Conservation (phyloP, 139 green algal species). For the Ulvella scutata region DNA sequence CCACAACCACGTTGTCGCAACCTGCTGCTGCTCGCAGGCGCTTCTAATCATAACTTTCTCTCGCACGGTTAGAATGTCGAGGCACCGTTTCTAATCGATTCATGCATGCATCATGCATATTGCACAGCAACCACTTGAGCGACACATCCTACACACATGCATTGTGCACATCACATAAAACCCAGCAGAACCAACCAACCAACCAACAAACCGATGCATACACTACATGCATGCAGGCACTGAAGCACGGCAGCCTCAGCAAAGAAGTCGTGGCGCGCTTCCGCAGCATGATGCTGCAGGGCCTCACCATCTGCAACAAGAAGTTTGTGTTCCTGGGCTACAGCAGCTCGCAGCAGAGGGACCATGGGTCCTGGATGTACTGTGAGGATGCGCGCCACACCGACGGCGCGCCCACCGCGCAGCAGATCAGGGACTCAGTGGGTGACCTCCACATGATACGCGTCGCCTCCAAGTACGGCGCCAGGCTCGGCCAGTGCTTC, state of each 20-base stretch:
- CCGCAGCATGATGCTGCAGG: neutral
- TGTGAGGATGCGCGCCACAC: neutral
- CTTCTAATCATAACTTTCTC: no score
- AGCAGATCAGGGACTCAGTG: slow-evolving; percentile 14
- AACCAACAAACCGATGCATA: no score
- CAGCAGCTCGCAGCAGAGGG: slow-evolving; percentile 17
- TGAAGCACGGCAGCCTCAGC: neutral
- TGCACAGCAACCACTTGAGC: no score
- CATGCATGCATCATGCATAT: no score
- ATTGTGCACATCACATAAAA: no score
- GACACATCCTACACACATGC: no score
- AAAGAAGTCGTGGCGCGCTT: neutral
- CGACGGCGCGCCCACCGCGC: neutral
- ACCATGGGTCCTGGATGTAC: slow-evolving; percentile 8
- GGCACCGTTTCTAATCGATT: no score
- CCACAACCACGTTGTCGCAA: no score
- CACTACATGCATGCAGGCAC: neutral
- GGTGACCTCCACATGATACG: slow-evolving; percentile 15
- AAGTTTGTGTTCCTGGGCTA: slow-evolving; percentile 11
- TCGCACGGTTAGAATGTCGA: no score
- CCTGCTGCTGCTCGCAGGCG: no score
- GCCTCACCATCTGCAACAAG: neutral
- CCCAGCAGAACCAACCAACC: no score
- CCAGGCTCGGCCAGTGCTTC: slow-evolving; percentile 37
- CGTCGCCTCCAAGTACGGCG: slow-evolving; percentile 18